Conservation (phyloP, 805 yeast species). For the Saccharomycopsis fibuligera region DNA sequence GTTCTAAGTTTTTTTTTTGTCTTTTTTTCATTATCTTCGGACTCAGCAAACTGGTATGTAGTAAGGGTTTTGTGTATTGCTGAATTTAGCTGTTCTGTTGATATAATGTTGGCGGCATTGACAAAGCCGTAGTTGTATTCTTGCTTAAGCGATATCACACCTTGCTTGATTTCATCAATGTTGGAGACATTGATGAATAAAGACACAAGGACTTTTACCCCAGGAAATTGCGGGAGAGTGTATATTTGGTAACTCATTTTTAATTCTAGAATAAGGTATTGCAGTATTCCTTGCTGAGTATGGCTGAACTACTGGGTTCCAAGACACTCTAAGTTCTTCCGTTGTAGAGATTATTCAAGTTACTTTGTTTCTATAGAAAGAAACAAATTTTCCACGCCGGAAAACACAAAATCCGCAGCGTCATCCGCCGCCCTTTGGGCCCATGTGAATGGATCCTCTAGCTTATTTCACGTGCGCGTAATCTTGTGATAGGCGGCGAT, state of each 20-base stretch:
- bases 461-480: too few relatives aligned
- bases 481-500: too few relatives aligned
- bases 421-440: too few relatives aligned
- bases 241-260: conserved; percentile 2
- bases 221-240: conserved; percentile 15
- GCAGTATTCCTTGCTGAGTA: too few relatives aligned
- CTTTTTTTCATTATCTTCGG: background rate
- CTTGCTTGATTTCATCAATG: conserved; percentile 13
- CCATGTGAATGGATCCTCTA: too few relatives aligned
- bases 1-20: conserved; percentile 6
- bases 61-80: conserved; percentile 16
- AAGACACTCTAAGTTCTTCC: too few relatives aligned
- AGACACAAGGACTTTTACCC: conserved; percentile 2
- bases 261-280: background rate
- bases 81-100: conserved; percentile 15
- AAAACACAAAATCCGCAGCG: too few relatives aligned
- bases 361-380: too few relatives aligned
- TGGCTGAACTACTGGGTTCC: too few relatives aligned
- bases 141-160: conserved; percentile 6
- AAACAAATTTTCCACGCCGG: too few relatives aligned
- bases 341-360: too few relatives aligned
- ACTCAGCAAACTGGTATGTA: conserved; percentile 2
- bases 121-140: conserved; percentile 17
- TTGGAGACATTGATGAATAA: conserved; percentile 12
- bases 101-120: conserved; percentile 15